These are phyloP conservation scores for Periglandula ipomoeae DNA, from an alignment of 2,329 filamentous ascomycete species.

Conservation along the genomic window DNA sequence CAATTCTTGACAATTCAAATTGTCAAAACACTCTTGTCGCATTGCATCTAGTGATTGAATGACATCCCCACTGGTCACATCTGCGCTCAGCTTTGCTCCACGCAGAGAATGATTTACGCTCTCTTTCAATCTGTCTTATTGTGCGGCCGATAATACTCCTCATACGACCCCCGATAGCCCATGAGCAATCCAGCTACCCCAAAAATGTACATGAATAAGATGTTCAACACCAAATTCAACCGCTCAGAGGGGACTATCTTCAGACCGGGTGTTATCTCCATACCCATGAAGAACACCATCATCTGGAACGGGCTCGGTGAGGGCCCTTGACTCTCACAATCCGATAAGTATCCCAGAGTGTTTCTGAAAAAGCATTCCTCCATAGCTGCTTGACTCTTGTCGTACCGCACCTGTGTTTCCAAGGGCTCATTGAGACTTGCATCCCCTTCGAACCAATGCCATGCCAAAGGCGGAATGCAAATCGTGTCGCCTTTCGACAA, in stretches of 20 bases:
- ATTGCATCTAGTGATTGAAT: too few species aligned
- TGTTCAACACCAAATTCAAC: conserved; percentile 8
- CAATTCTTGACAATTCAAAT: too few species aligned
- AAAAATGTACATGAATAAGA: conserved; percentile 7
- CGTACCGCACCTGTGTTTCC: conserved; percentile 6
- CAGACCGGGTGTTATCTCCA: conserved; percentile 12
- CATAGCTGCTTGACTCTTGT: conserved; percentile 9
- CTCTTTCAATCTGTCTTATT: background rate
- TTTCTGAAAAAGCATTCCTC: conserved; percentile 17
- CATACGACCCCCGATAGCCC: conserved; percentile 9
- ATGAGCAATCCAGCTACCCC: conserved; percentile 4
- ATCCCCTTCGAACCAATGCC: conserved; percentile 12
- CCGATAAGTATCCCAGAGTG: conserved; percentile 14
- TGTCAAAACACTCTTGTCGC: too few species aligned
- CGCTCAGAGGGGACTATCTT: conserved; percentile 1
- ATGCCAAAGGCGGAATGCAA: conserved; percentile 4
- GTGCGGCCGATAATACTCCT: conserved; percentile 7
- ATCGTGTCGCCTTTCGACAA: conserved; percentile 4
- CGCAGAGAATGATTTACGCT: too few species aligned
- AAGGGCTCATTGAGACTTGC: conserved; percentile 7
- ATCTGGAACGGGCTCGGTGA: conserved; percentile 14
- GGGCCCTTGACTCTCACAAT: conserved; percentile 10
- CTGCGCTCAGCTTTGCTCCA: too few species aligned
- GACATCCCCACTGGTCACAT: too few species aligned
- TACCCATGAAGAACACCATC: conserved; percentile 12